phyloP scores from a whole-genome alignment of 1,139 yeast species.

The Nakaseomyces sp. region DNA sequence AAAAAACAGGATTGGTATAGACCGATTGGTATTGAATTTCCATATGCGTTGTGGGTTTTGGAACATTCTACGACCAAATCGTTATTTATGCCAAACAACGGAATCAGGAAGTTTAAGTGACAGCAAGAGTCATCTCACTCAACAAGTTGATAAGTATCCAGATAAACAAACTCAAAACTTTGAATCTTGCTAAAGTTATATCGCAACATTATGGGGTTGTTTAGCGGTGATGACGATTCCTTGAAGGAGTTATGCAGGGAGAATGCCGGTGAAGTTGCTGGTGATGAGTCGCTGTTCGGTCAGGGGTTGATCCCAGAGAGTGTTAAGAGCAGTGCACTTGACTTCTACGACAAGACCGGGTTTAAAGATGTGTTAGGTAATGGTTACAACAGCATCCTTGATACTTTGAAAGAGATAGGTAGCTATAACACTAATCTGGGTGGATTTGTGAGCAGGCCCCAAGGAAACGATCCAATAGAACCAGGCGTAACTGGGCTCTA shows the following conservation, averaged over 20 bases:
- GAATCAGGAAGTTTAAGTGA: too few relatives aligned
- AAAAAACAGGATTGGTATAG: too few relatives aligned
- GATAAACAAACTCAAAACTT: too few relatives aligned
- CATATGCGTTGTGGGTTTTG: too few relatives aligned
- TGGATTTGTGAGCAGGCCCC: conserved; percentile 1
- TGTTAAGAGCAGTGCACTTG: not conserved
- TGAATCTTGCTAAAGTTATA: conserved; percentile 37
- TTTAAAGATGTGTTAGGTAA: not conserved
- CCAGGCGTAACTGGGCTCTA: conserved; percentile 38
- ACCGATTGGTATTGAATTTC: too few relatives aligned
- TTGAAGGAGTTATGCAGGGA: conserved; percentile 6
- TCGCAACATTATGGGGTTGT: too few relatives aligned
- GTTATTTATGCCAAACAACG: not conserved
- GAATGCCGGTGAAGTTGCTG: conserved; percentile 8
- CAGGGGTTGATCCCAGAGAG: conserved; percentile 1
- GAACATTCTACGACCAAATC: not conserved
- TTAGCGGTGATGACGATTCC: conserved; percentile 16
- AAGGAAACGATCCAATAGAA: conserved; percentile 10
- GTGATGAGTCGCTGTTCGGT: conserved; percentile 4
- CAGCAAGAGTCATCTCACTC: too few relatives aligned
- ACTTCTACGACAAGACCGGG: conserved; percentile 2
- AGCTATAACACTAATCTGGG: conserved; percentile 4
- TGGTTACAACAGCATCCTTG: not conserved
- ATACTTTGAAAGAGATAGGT: conserved; percentile 12
- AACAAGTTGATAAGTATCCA: too few relatives aligned